Conservation (phyloP, 768 basidiomycete genomes). For the Cystofilobasidium capitatum region DNA sequence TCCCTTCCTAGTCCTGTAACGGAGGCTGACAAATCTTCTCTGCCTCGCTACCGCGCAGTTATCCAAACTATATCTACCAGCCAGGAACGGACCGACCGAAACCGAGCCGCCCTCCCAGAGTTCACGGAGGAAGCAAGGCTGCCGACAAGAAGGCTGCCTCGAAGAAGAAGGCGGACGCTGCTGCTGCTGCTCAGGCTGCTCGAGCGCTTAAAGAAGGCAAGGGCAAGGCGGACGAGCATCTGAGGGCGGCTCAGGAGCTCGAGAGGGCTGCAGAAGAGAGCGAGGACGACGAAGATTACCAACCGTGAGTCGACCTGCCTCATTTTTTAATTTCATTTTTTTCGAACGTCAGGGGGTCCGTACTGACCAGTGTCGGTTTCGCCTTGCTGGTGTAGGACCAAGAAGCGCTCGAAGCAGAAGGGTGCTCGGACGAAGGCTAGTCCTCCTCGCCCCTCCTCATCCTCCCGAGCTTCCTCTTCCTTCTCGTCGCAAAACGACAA, state of each 20-base stretch:
- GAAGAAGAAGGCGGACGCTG: not conserved
- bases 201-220: not conserved
- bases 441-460: not conserved
- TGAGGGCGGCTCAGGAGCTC: not conserved
- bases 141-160: constrained; percentile 6
- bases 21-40: not conserved
- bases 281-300: constrained; percentile 2
- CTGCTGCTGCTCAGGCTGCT: not conserved
- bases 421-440: not conserved
- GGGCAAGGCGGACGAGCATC: not conserved
- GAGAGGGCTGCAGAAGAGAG: not conserved
- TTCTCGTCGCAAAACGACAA: not conserved
- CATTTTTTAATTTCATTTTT: not conserved
- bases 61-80: constrained; percentile 39
- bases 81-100: constrained; percentile 28
- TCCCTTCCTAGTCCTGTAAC: not conserved
- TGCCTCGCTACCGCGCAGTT: constrained; percentile 26
- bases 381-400: not conserved
- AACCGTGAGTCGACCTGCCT: not conserved
- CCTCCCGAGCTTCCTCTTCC: not conserved
- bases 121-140: constrained; percentile 10
- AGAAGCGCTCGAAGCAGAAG: not conserved
- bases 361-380: not conserved
- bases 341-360: not conserved
- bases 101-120: not conserved